These are phyloP conservation scores for Tympanopsis confertula DNA, from an alignment of 2,329 filamentous ascomycete genomes.

Conservation along the genomic window DNA sequence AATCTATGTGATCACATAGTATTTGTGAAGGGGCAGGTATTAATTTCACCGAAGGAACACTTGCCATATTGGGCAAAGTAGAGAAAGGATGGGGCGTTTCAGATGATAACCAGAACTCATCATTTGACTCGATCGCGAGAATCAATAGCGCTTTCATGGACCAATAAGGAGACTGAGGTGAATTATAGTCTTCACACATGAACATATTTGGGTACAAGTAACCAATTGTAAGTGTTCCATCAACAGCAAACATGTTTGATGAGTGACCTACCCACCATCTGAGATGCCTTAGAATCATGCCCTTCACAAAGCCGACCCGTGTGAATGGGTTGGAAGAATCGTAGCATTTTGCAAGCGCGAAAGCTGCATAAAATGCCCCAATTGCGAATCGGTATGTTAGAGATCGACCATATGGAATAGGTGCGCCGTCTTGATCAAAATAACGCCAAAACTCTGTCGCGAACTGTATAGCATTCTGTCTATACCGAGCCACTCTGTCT, in stretches of 20 bases:
- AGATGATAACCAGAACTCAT: constrained; percentile 31
- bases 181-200: constrained; percentile 44
- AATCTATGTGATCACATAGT: constrained; percentile 20
- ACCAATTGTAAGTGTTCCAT: constrained; percentile 36
- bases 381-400: constrained; percentile 38
- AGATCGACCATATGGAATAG: constrained; percentile 37
- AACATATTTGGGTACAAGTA: constrained; percentile 37
- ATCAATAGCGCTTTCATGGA: constrained; percentile 35
- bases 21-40: constrained; percentile 27
- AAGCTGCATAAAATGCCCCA: constrained; percentile 32
- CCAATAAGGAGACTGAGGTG: constrained; percentile 43
- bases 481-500: constrained; percentile 21
- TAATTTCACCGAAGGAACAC: constrained; percentile 3
- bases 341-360: constrained; percentile 25
- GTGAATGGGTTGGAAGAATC: constrained; percentile 22
- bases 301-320: constrained; percentile 27
- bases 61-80: constrained; percentile 4
- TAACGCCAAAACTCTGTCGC: constrained; percentile 30
- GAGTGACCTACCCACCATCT: constrained; percentile 32
- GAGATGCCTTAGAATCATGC: constrained; percentile 34
- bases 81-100: constrained; percentile 21
- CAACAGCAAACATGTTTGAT: constrained; percentile 29
- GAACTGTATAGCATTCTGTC: constrained; percentile 25
- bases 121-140: constrained; percentile 17
- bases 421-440: constrained; percentile 32